Conservation (phyloP, 371 early-diverging fungal species). For the Mortierella sp. region DNA sequence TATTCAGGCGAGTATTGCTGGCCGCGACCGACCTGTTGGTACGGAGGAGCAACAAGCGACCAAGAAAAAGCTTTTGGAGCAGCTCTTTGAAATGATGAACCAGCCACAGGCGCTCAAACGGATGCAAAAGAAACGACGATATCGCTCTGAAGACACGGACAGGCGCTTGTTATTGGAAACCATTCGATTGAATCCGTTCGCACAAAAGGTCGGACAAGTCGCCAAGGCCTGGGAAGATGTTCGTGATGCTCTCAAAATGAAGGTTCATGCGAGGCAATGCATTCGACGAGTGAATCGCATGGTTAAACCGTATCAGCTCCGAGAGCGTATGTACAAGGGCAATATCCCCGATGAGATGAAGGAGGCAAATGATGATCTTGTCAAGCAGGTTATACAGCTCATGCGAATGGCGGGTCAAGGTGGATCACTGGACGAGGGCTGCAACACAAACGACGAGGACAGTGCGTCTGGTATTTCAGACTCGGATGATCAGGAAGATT, state of each 20-base stretch:
- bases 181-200: slow-evolving; percentile 49
- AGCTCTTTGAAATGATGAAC: slow-evolving; percentile 54
- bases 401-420: slow-evolving; percentile 35
- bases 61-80: slow-evolving; percentile 42
- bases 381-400: slow-evolving; percentile 53
- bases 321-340: slow-evolving; percentile 51
- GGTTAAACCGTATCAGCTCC: slow-evolving; percentile 44
- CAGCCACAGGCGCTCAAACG: slow-evolving; percentile 47
- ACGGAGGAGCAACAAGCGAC: slow-evolving; percentile 44
- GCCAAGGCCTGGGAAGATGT: slow-evolving; percentile 55
- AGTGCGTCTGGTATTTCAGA: slow-evolving; percentile 35
- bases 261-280: slow-evolving; percentile 52
- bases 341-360: slow-evolving; percentile 48
- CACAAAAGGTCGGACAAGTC: slow-evolving; percentile 52
- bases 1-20: slow-evolving; percentile 49
- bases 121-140: slow-evolving; percentile 54
- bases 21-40: slow-evolving; percentile 30
- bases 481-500: slow-evolving; percentile 38
- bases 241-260: slow-evolving; percentile 46
- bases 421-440: slow-evolving; percentile 27
- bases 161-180: slow-evolving; percentile 31
- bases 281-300: slow-evolving; percentile 50
- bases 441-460: slow-evolving; percentile 34
- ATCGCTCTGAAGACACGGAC: slow-evolving; percentile 50
- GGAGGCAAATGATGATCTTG: slow-evolving; percentile 47